Evolutionary conservation across 106 monocot genomes (phyloP).

Genomic region (Acanthochlamys bracteata): DNA sequence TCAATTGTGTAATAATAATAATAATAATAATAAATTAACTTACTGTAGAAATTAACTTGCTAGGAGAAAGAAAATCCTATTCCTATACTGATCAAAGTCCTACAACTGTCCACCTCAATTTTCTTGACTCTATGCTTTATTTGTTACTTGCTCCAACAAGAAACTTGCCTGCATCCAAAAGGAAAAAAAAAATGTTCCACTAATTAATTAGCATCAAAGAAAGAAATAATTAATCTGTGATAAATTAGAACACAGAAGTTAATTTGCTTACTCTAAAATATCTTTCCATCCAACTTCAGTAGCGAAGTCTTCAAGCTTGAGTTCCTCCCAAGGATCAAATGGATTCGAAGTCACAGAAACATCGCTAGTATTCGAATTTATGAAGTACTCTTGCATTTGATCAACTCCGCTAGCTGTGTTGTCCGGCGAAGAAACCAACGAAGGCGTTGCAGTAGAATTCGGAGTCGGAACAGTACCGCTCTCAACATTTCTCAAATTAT

Average conservation of each 20-base stretch:
- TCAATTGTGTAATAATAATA: no score
- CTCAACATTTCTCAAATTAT: neutral
- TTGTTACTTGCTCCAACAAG: neutral
- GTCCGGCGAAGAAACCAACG: conserved; percentile 15
- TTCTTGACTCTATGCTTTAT: neutral
- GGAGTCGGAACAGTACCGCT: neutral
- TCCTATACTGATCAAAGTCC: neutral
- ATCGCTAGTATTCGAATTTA: neutral
- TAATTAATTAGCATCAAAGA: neutral
- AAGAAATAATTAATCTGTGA: neutral
- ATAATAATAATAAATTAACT: no score
- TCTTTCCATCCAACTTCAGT: conserved; percentile 23
- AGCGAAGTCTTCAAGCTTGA: neutral
- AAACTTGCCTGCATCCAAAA: neutral
- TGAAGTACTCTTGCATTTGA: conserved; percentile 3
- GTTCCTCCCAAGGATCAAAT: conserved; percentile 16
- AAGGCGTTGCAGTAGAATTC: conserved; percentile 2
- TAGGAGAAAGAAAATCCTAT: neutral
- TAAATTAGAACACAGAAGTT: neutral
- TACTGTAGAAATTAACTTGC: no score
- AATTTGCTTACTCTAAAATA: conserved; percentile 17
- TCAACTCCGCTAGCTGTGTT: conserved; percentile 1
- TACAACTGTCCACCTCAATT: neutral
- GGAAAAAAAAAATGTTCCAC: neutral
- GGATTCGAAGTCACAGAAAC: neutral